A percentile compares a stretch with the other conserved stretches of the same genome.
Conservation (phyloP, 139 green algal genomes). For the Axilococcus clingmanii region DNA sequence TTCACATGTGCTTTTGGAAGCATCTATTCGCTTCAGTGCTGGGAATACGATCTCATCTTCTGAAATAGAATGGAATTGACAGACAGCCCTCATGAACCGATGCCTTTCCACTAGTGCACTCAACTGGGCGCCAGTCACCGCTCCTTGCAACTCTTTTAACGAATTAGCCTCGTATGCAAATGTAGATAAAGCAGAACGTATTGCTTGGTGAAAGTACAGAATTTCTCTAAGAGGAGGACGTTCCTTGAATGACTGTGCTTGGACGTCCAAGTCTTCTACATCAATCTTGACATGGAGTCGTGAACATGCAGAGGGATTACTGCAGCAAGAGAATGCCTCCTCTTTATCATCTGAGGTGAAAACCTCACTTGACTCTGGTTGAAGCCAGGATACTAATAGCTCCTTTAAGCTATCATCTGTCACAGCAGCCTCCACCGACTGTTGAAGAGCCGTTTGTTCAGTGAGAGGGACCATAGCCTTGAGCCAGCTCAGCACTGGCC, state of each 20-base stretch:
- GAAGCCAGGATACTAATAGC: constrained; percentile 68
- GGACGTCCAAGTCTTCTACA: constrained; percentile 6
- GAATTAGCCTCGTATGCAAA: constrained; percentile 58
- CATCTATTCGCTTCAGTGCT: constrained; percentile 38
- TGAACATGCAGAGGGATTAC: not conserved
- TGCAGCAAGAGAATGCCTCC: constrained; percentile 3
- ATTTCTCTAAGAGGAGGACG: constrained; percentile 41
- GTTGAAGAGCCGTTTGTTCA: constrained; percentile 28
- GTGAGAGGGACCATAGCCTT: constrained; percentile 44
- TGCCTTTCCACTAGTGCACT: constrained; percentile 55
- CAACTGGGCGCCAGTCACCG: constrained; percentile 26
- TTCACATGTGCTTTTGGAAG: constrained; percentile 28
- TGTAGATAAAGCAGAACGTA: constrained; percentile 60
- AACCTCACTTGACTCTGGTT: constrained; percentile 4
- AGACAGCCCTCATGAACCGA: constrained; percentile 82
- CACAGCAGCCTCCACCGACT: constrained; percentile 50
- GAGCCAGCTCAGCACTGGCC: constrained; percentile 68
- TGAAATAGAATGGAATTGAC: constrained; percentile 72
- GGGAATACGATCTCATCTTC: constrained; percentile 89
- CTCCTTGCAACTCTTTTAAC: constrained; percentile 16
- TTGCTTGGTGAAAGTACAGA: constrained; percentile 70
- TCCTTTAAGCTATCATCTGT: constrained; percentile 62
- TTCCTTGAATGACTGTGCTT: not conserved
- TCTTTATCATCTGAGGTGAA: not conserved
- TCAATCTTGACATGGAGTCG: not conserved